phyloP scores from a whole-genome alignment of 2,329 filamentous ascomycete genomes.

The Exophiala spinifera region DNA sequence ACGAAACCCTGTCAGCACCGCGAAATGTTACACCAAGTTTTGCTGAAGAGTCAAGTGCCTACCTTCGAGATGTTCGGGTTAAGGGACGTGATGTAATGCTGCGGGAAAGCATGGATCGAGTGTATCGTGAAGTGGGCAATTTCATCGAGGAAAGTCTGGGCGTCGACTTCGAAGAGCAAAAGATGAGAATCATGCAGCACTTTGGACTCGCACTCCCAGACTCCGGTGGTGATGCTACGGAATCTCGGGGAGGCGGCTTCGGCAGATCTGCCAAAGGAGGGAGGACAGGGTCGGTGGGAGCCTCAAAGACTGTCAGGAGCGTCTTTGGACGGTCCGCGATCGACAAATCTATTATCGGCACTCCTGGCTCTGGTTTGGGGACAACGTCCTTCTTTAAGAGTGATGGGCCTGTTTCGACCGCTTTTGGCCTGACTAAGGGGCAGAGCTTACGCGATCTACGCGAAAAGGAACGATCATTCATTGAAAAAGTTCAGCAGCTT shows the following conservation, averaged over 20 bases:
- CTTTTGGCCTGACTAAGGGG: conserved; percentile 50
- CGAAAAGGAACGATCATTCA: conserved; percentile 79
- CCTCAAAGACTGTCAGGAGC: conserved; percentile 41
- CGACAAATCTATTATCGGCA: conserved; percentile 83
- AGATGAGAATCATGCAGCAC: conserved; percentile 90
- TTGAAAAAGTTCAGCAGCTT: conserved; percentile 73
- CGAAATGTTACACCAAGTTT: conserved; percentile 12
- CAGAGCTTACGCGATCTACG: conserved; percentile 72
- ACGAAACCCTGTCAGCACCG: conserved; percentile 38
- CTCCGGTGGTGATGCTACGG: conserved; percentile 36
- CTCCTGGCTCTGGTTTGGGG: conserved; percentile 63
- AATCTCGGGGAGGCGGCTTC: conserved; percentile 46
- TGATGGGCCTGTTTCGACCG: conserved; percentile 59
- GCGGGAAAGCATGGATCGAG: conserved; percentile 82
- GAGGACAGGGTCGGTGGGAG: conserved; percentile 2
- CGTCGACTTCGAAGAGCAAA: conserved; percentile 92
- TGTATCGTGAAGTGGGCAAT: conserved; percentile 84
- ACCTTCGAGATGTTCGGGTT: conserved; percentile 79
- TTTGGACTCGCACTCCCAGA: conserved; percentile 72
- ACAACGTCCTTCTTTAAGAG: conserved; percentile 57
- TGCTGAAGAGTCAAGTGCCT: conserved; percentile 40
- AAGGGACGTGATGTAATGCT: conserved; percentile 92
- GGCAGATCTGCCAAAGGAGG: conserved; percentile 34
- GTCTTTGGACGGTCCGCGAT: conserved; percentile 68
- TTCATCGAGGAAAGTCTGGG: conserved; percentile 94